phyloP scores from a whole-genome alignment of 1,284 basidiomycete species.

The Polyporus tsugae region DNA sequence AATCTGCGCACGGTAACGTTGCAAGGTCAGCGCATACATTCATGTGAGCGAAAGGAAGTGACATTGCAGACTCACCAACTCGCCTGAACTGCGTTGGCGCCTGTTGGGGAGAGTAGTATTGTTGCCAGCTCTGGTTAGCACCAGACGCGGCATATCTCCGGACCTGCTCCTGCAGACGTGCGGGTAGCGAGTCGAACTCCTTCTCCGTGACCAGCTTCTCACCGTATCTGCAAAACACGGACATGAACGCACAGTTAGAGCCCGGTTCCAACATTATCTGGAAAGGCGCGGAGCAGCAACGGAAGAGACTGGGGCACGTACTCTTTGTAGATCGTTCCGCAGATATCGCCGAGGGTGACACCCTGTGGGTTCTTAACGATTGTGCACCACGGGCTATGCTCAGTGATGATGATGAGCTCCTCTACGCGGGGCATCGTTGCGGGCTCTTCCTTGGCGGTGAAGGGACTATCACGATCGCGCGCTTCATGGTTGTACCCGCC shows the following conservation, averaged over 20 bases:
- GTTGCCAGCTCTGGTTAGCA: conserved; percentile 44
- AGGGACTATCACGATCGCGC: conserved; percentile 66
- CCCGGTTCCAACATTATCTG: background rate
- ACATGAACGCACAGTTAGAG: background rate
- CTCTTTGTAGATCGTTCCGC: conserved; percentile 74
- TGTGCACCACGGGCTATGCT: conserved; percentile 81
- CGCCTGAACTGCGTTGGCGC: conserved; percentile 59
- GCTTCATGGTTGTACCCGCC: conserved; percentile 66
- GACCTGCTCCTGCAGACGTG: conserved; percentile 73
- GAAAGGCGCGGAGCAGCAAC: background rate
- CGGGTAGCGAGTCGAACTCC: conserved; percentile 67
- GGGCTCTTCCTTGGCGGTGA: conserved; percentile 75
- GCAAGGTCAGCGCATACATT: background rate
- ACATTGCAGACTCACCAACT: conserved; percentile 55
- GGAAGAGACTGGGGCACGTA: conserved; percentile 46
- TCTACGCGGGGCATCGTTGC: conserved; percentile 82
- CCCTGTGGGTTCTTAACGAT: conserved; percentile 75
- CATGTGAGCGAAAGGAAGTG: background rate
- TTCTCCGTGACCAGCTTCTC: conserved; percentile 70
- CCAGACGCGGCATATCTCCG: conserved; percentile 63
- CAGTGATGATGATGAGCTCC: conserved; percentile 77
- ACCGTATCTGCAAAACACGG: conserved; percentile 58
- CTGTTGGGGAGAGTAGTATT: conserved; percentile 53
- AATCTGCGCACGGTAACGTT: conserved; percentile 55
- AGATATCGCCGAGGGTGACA: conserved; percentile 78